These are phyloP conservation scores for Fusarium subglutinans DNA, from an alignment of 2,329 filamentous ascomycete genomes.

Conservation along the genomic window DNA sequence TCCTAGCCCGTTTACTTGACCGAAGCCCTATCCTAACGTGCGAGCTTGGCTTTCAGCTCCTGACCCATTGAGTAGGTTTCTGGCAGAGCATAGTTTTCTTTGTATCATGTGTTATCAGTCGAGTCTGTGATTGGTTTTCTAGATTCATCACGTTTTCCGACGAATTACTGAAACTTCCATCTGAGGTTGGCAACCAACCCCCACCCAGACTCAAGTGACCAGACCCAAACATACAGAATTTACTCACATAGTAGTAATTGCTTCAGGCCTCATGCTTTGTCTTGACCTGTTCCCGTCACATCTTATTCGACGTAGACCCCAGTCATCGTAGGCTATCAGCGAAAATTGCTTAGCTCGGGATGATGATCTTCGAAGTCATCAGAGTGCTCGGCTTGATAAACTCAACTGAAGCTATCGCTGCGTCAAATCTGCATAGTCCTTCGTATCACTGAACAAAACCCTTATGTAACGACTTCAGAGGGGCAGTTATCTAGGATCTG, in stretches of 20 bases:
- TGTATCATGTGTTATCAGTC: conserved; percentile 7
- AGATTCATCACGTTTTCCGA: background rate
- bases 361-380: background rate
- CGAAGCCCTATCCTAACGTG: conserved; percentile 3
- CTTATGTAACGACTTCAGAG: conserved; percentile 5
- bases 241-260: background rate
- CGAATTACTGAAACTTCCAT: background rate
- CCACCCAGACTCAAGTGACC: background rate
- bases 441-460: background rate
- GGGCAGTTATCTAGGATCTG: background rate
- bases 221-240: background rate
- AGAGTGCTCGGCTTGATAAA: background rate
- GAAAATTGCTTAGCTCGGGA: background rate
- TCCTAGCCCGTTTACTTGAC: conserved; percentile 21
- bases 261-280: background rate
- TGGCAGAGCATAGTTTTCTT: background rate
- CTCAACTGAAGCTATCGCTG: background rate
- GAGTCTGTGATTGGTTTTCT: conserved; percentile 9
- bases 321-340: background rate
- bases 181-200: background rate
- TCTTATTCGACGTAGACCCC: background rate
- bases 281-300: background rate
- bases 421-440: background rate
- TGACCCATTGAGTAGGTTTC: background rate
- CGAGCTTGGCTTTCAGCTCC: background rate